These are phyloP conservation scores for Eurotiales sp. DNA, from an alignment of 2,329 filamentous ascomycete species.

Conservation along the genomic window DNA sequence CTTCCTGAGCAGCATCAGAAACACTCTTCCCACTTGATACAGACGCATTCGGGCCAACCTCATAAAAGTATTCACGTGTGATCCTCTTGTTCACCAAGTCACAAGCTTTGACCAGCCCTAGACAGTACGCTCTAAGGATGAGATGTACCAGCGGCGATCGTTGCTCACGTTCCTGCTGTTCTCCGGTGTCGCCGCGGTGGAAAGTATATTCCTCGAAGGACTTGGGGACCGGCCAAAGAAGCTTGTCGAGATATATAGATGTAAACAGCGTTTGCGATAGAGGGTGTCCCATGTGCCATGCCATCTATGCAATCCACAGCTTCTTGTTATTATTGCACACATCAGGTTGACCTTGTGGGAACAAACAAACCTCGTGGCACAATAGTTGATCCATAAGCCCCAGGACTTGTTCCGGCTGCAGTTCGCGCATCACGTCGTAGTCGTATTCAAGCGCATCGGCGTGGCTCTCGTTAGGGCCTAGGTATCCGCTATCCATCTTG, in stretches of 20 bases:
- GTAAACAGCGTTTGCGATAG: slow-evolving; percentile 93
- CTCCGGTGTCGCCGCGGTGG: slow-evolving; percentile 20
- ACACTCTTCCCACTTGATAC: neutral
- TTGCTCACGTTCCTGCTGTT: slow-evolving; percentile 8
- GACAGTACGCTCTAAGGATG: slow-evolving; percentile 78
- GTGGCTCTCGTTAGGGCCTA: slow-evolving; percentile 63
- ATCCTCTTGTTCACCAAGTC: slow-evolving; percentile 73
- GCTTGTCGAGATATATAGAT: slow-evolving; percentile 80
- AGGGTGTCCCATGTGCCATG: slow-evolving; percentile 95
- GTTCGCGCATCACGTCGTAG: slow-evolving; percentile 66
- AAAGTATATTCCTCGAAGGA: slow-evolving; percentile 65
- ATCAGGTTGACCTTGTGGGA: neutral
- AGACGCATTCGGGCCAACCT: slow-evolving; percentile 52
- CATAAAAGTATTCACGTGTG: slow-evolving; percentile 81
- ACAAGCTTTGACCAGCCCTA: slow-evolving; percentile 79
- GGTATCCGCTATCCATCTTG: slow-evolving; percentile 95
- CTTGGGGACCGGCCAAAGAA: slow-evolving; percentile 67
- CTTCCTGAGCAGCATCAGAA: slow-evolving; percentile 59
- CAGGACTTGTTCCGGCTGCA: slow-evolving; percentile 75
- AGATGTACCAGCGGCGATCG: slow-evolving; percentile 52
- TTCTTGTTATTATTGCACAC: slow-evolving; percentile 1
- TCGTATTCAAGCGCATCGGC: slow-evolving; percentile 67
- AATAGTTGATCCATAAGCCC: slow-evolving; percentile 93
- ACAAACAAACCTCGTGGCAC: slow-evolving; percentile 70
- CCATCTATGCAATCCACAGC: slow-evolving; percentile 59